Percentiles rank a stretch among this genome's conserved stretches.
Conservation (phyloP, 768 basidiomycete species). For the Hygrocybe punicea region DNA sequence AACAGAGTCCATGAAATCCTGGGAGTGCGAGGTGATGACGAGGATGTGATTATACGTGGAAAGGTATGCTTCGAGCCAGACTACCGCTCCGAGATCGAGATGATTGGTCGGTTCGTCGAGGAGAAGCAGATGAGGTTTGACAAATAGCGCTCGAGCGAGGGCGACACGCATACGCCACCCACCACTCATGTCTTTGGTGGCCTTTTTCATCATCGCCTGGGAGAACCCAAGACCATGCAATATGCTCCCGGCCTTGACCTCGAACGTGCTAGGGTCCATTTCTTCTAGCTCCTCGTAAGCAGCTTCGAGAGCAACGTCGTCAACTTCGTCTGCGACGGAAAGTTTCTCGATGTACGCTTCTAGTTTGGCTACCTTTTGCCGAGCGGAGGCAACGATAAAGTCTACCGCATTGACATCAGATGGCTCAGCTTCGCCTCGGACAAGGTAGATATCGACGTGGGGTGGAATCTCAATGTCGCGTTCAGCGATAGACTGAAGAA, state of each 20-base stretch:
- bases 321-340: slow-evolving; percentile 82
- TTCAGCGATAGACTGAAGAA: slow-evolving; percentile 92
- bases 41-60: slow-evolving; percentile 99
- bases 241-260: slow-evolving; percentile 92
- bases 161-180: slow-evolving; percentile 99
- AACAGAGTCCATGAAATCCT: slow-evolving; percentile 97
- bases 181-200: slow-evolving; percentile 98
- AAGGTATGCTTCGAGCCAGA: slow-evolving; percentile 98
- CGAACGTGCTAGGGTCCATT: slow-evolving; percentile 92
- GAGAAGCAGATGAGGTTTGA: slow-evolving; percentile 93
- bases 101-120: slow-evolving; percentile 94
- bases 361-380: slow-evolving; percentile 86
- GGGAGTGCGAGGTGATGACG: slow-evolving; percentile 96
- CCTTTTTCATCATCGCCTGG: slow-evolving; percentile 88
- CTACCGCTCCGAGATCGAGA: slow-evolving; percentile 94
- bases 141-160: slow-evolving; percentile 89
- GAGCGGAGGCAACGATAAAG: slow-evolving; percentile 91
- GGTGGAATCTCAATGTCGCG: slow-evolving; percentile 92
- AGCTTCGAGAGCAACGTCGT: slow-evolving; percentile 81
- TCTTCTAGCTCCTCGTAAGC: slow-evolving; percentile 97
- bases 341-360: slow-evolving; percentile 94
- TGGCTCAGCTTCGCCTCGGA: slow-evolving; percentile 93
- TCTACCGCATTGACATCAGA: slow-evolving; percentile 95
- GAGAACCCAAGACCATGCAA: slow-evolving; percentile 96
- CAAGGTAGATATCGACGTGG: slow-evolving; percentile 98